Conservation (phyloP, 495 filamentous ascomycete genomes). For the Cenococcum geophilum region DNA sequence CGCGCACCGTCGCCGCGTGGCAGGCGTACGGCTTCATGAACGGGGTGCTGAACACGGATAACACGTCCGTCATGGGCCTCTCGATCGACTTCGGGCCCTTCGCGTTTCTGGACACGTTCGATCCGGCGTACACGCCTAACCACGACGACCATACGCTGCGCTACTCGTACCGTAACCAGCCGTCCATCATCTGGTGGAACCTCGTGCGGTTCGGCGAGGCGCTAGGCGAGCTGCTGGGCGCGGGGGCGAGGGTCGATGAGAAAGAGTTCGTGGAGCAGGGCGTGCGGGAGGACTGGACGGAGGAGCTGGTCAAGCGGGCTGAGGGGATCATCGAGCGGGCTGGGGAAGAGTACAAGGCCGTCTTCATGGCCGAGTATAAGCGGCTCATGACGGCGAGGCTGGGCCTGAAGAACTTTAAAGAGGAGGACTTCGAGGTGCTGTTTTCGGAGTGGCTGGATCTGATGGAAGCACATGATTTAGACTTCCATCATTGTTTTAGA, state of each 20-base stretch:
- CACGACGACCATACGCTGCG: slow-evolving; percentile 86
- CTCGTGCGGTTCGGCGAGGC: slow-evolving; percentile 85
- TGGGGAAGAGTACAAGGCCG: slow-evolving; percentile 78
- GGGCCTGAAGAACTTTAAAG: slow-evolving; percentile 59
- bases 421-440: slow-evolving; percentile 68
- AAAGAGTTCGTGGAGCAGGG: slow-evolving; percentile 63
- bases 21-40: slow-evolving; percentile 98
- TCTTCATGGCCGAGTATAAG: slow-evolving; percentile 83
- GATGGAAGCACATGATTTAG: slow-evolving; percentile 69
- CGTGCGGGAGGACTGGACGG: slow-evolving; percentile 57
- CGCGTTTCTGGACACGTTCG: slow-evolving; percentile 93
- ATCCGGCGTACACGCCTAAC: slow-evolving; percentile 90
- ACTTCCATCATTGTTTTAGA: slow-evolving; percentile 91
- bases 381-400: slow-evolving; percentile 69
- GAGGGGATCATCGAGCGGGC: slow-evolving; percentile 70
- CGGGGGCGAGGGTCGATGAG: slow-evolving; percentile 61
- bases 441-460: slow-evolving; percentile 77
- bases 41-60: slow-evolving; percentile 93
- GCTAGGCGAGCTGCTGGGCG: slow-evolving; percentile 82
- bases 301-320: slow-evolving; percentile 66
- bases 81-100: slow-evolving; percentile 94
- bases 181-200: slow-evolving; percentile 98
- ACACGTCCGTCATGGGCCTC: slow-evolving; percentile 83
- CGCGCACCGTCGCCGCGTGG: slow-evolving; percentile 85
- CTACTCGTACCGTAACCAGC: slow-evolving; percentile 90